These are phyloP conservation scores for Arctium lappa DNA, from an alignment of 129 eudicot genomes.

Conservation along the genomic window DNA sequence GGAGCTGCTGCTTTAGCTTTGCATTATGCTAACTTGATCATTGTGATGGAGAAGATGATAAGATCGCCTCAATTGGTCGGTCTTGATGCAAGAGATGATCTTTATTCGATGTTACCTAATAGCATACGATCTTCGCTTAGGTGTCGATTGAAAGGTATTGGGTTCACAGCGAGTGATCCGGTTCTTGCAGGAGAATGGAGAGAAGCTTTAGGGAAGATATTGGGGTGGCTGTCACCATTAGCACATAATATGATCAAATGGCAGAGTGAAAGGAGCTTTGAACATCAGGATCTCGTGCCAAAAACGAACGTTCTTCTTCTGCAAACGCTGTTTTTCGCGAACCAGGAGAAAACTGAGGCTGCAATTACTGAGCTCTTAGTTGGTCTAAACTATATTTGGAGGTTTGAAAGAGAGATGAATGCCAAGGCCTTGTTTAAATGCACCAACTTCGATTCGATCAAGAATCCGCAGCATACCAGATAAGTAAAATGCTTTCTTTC, in stretches of 20 bases:
- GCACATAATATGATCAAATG: constrained; percentile 95
- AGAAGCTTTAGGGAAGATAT: constrained; percentile 69
- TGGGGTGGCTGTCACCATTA: constrained; percentile 79
- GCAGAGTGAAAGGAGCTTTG: constrained; percentile 91
- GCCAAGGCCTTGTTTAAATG: constrained; percentile 62
- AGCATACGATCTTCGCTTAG: constrained; percentile 56
- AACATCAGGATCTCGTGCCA: constrained; percentile 55
- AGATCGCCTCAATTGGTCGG: constrained; percentile 33
- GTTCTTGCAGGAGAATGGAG: constrained; percentile 85
- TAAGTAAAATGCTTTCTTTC: not conserved
- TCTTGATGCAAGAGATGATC: constrained; percentile 39
- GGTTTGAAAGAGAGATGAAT: constrained; percentile 91
- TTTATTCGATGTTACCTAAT: constrained; percentile 60
- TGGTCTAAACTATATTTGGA: constrained; percentile 89
- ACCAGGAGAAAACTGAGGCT: constrained; percentile 73
- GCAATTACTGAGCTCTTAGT: constrained; percentile 84
- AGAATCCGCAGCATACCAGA: constrained; percentile 31
- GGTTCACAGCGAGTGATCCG: constrained; percentile 70
- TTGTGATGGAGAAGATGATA: constrained; percentile 87
- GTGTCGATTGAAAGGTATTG: constrained; percentile 64
- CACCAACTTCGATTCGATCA: constrained; percentile 34
- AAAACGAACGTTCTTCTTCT: constrained; percentile 64
- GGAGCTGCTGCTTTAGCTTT: constrained; percentile 63
- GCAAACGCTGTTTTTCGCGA: constrained; percentile 68
- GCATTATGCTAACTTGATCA: constrained; percentile 76